Base-by-base conservation (phyloP, 257 asterid species). In the Lycium barbarum region DNA sequence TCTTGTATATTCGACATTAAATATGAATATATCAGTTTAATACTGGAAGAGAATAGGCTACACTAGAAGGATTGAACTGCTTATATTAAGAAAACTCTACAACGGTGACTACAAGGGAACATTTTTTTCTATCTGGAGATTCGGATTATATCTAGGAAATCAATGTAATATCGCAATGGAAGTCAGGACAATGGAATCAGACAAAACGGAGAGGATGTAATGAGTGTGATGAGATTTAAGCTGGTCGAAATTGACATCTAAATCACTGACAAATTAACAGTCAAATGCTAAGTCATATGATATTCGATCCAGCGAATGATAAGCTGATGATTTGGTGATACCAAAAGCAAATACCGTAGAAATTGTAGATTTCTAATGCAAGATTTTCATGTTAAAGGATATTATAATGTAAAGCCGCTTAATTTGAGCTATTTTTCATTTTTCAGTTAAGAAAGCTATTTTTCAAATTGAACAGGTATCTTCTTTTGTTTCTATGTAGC, bases 231-330 rank as follows among this genome's bases (percentile, higher is more conserved):
- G 36, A 45, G 40, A 73, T 20, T 45, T 49, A 47, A 11, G 13
- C 63, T 1, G 45, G 51, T 9, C 26, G 82, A 76, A 6, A 76
- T 76, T 26, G 47, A 51, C 61, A 26, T 76, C 47, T 22, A 51
- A 49, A 40, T 26, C 7, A 1, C 62, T 11, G 7, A 20, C 18
- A 73, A 73, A 73, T 47, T 6, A 47, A 26, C 59, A 73, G 40
- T 38, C 11, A 47, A 73, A 73, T 73, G n/a, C 11, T 76, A 51
- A 20, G 81, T n/a, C 59, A 73, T 73, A 73, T 47, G 59, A 73
- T 18, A 70, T 22, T 70, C 35, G 40, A 9, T 71, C 79, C 22
- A 18, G 22, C 0, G 36, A 71, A 71, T 71, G 35, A 43, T 43
- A 71, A 43, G 10, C 79, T 18, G 18, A 71, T 43, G 79, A 72